Evolutionary conservation across 2,329 filamentous ascomycete species (phyloP), one percentile per base, ranked within the genome.

Genomic region (Trichophaea hybrida): DNA sequence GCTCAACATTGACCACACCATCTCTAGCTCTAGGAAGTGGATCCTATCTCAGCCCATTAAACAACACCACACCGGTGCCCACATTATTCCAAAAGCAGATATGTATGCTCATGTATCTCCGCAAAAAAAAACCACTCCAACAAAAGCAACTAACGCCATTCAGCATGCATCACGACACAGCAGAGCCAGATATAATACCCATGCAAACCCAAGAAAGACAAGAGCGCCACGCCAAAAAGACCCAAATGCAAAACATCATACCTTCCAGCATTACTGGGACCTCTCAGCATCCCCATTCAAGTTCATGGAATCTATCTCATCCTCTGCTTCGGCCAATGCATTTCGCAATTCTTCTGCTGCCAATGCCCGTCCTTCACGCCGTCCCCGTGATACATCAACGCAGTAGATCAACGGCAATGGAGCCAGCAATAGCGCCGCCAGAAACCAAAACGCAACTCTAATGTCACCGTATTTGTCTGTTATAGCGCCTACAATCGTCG

Each of bases 401-500:
- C 88, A 80, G 70, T 83, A 85, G 72, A 97, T 87, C 55, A 97
- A 75, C 1, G 89, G 88, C 13, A 90, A 83, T 0, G 93, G 90
- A 1, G 94, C 72, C 5, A 85, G 84, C 5, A 98, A 86, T n/a
- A 98, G 74, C 4, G 82, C 76, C 0, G 88, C 88, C 44, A 98
- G 75, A 70, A 98, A 98, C 78, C 86, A 89, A 72, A 98, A 98
- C 0, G 91, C 90, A 5, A 86, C 86, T 53, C 87, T 78, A 60
- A 93, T 91, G 66, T 86, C 83, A 4, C 86, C 86, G 33, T 84
- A 85, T 55, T 76, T 80, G 72, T 97, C 90, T 10, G 93, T 95
- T 65, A 98, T 95, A 10, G 83, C 82, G 1, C 90, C 93, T 0
- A 98, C 93, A 70, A 98, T 91, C 0, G 88, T 86, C 0, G 93